These are phyloP conservation scores for Solanum tarijense DNA, from an alignment of 257 asterid genomes.

Conservation along the genomic window DNA sequence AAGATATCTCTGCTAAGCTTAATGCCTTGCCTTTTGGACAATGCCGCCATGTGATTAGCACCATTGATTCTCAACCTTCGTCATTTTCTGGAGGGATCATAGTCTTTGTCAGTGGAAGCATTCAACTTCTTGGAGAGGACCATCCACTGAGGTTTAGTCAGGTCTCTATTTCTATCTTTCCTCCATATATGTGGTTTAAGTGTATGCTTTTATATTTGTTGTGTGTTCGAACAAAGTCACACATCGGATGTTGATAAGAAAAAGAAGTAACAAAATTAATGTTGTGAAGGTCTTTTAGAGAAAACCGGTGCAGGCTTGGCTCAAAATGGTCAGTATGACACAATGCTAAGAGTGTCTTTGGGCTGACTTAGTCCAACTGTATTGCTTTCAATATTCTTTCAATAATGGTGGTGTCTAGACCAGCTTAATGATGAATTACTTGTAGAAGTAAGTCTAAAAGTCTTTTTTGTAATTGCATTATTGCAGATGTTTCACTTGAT, in stretches of 20 bases:
- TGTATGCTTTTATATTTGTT: background rate
- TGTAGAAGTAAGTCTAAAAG: background rate
- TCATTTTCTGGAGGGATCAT: slow-evolving; percentile 30
- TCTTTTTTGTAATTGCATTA: background rate
- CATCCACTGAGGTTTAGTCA: slow-evolving; percentile 58
- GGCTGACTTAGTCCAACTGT: background rate
- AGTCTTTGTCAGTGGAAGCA: slow-evolving; percentile 49
- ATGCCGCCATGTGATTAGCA: slow-evolving; percentile 44
- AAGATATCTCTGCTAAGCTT: slow-evolving; percentile 31
- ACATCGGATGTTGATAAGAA: background rate
- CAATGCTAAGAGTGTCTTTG: background rate
- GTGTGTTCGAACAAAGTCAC: background rate
- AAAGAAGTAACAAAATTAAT: background rate
- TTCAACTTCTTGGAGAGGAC: slow-evolving; percentile 41
- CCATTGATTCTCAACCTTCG: slow-evolving; percentile 47
- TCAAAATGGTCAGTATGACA: background rate
- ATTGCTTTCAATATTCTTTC: background rate
- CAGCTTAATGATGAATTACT: background rate
- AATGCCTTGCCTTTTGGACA: slow-evolving; percentile 37
- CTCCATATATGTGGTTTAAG: background rate
- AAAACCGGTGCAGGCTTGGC: background rate
- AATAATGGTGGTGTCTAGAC: background rate
- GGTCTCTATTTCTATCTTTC: slow-evolving; percentile 3
- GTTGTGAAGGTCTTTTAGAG: background rate
- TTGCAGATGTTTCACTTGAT: slow-evolving; percentile 56